These are phyloP conservation scores for Colletotrichum tropicicola DNA, from an alignment of 2,329 filamentous ascomycete species.

Conservation along the genomic window DNA sequence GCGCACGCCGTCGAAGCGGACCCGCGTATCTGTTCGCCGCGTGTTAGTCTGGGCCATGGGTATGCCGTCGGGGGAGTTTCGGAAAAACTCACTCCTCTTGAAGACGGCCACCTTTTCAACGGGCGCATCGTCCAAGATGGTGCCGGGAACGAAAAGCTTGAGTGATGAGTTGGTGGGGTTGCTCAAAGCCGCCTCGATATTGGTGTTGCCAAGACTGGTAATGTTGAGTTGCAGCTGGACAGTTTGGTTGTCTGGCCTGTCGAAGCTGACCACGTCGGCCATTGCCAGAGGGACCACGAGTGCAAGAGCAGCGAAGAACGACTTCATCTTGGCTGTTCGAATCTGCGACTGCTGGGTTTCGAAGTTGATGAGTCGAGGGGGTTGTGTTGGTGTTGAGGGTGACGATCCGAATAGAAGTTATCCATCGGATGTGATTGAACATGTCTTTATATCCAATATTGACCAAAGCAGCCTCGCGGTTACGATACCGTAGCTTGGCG, in stretches of 20 bases:
- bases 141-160: constrained; percentile 58
- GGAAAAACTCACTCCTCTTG: constrained; percentile 44
- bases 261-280: constrained; percentile 39
- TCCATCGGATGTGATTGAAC: background rate
- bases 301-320: constrained; percentile 41
- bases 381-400: background rate
- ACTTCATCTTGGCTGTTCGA: constrained; percentile 42
- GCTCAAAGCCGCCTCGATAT: constrained; percentile 55
- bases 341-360: background rate
- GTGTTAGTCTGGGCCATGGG: background rate
- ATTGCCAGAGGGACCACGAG: constrained; percentile 45
- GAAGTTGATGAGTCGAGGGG: background rate
- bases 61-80: background rate
- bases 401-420: background rate
- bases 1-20: constrained; percentile 58
- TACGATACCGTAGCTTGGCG: background rate
- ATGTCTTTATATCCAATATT: constrained; percentile 12
- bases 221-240: constrained; percentile 43
- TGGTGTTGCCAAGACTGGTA: constrained; percentile 52
- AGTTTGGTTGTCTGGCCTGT: constrained; percentile 38
- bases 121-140: constrained; percentile 55
- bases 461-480: background rate
- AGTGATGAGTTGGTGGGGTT: constrained; percentile 54
- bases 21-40: background rate
- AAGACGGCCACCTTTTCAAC: constrained; percentile 59